These are phyloP conservation scores for Xylaria venustula DNA, from an alignment of 495 filamentous ascomycete genomes.

Conservation along the genomic window DNA sequence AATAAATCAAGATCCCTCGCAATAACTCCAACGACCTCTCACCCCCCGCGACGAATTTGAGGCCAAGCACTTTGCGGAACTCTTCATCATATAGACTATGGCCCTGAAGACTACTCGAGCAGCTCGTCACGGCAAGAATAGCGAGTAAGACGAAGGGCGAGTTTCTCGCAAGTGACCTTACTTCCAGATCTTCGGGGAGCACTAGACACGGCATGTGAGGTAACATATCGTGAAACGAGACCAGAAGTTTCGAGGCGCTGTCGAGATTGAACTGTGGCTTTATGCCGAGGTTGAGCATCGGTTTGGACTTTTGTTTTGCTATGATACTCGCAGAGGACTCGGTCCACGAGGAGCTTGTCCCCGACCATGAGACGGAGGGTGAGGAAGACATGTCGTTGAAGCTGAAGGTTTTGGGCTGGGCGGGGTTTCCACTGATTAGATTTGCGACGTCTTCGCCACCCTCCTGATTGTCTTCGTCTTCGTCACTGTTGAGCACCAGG, in stretches of 20 bases:
- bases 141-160: slow-evolving; percentile 45
- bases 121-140: slow-evolving; percentile 44
- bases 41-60: slow-evolving; percentile 49
- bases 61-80: slow-evolving; percentile 46
- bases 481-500: slow-evolving; percentile 27
- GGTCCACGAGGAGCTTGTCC: slow-evolving; percentile 13
- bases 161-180: slow-evolving; percentile 34
- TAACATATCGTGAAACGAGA: slow-evolving; percentile 39
- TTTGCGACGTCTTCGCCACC: background rate
- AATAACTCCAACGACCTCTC: slow-evolving; percentile 45
- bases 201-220: slow-evolving; percentile 39
- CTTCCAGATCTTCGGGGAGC: slow-evolving; percentile 31
- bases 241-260: slow-evolving; percentile 41
- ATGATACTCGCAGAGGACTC: background rate
- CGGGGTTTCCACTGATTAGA: background rate
- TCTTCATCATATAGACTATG: slow-evolving; percentile 50
- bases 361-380: slow-evolving; percentile 21
- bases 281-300: slow-evolving; percentile 30
- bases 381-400: slow-evolving; percentile 34
- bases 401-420: slow-evolving; percentile 9
- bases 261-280: slow-evolving; percentile 50
- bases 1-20: slow-evolving; percentile 45
- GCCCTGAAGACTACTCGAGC: slow-evolving; percentile 41
- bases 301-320: slow-evolving; percentile 5
- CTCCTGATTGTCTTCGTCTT: slow-evolving; percentile 22